Percentiles rank a stretch among this genome's conserved stretches.
Evolutionary conservation across 768 basidiomycete species (phyloP).

Genomic region (Strobilomyces echinocephalus): DNA sequence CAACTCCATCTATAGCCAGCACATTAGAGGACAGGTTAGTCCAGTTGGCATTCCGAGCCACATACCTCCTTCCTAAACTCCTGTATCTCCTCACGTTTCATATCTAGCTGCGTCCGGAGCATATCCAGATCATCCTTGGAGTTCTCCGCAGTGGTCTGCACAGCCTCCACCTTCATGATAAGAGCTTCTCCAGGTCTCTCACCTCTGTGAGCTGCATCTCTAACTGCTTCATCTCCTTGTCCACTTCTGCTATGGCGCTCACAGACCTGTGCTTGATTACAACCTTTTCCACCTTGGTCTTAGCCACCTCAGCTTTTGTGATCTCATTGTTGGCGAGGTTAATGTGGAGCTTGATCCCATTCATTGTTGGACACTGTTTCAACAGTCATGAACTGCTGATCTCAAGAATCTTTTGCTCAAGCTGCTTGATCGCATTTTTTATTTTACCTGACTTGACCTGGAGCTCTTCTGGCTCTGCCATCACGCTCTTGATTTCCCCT

Average conservation of each 20-base stretch:
- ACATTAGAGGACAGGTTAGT: not conserved
- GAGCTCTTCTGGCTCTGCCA: conserved; percentile 62
- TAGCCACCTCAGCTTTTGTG: not conserved
- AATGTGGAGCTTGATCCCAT: conserved; percentile 80
- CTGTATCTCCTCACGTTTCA: conserved; percentile 70
- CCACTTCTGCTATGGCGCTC: conserved; percentile 53
- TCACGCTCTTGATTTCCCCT: conserved; percentile 53
- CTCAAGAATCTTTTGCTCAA: conserved; percentile 92
- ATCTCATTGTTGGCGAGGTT: conserved; percentile 51
- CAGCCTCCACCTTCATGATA: conserved; percentile 75
- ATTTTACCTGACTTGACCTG: conserved; percentile 62
- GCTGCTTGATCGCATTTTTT: conserved; percentile 72
- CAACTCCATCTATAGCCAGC: conserved; percentile 63
- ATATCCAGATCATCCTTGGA: conserved; percentile 75
- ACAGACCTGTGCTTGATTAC: conserved; percentile 55
- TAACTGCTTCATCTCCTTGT: conserved; percentile 61
- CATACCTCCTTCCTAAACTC: conserved; percentile 81
- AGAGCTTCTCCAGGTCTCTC: conserved; percentile 50
- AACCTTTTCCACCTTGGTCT: conserved; percentile 82
- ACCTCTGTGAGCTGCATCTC: conserved; percentile 57
- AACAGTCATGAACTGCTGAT: conserved; percentile 87
- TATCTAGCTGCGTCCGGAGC: conserved; percentile 72
- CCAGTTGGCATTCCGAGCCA: not conserved
- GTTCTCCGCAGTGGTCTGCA: conserved; percentile 69
- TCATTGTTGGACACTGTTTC: conserved; percentile 62